phyloP scores from a whole-genome alignment of 1,284 basidiomycete genomes.

The Rhizoctonia solani region DNA sequence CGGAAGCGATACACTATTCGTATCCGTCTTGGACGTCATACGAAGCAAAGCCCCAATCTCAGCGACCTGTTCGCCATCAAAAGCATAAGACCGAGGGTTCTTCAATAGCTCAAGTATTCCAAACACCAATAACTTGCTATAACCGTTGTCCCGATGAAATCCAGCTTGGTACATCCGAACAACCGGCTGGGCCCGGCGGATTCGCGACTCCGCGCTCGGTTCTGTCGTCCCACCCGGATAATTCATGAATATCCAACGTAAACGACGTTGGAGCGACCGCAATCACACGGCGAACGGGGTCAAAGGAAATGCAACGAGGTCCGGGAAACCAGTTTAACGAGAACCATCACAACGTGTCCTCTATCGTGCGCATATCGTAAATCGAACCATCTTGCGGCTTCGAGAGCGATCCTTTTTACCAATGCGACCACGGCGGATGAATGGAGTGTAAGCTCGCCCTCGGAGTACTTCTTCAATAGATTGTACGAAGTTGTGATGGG shows the following conservation, averaged over 20 bases:
- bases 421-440: neutral
- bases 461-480: neutral
- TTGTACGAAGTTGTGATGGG: neutral
- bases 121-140: neutral
- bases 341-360: neutral
- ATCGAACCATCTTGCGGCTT: neutral
- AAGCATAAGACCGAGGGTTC: neutral
- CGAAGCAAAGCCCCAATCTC: neutral
- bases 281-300: neutral
- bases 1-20: neutral
- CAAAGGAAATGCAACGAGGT: neutral
- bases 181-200: neutral
- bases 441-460: neutral
- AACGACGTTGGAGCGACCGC: neutral
- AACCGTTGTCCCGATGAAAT: neutral
- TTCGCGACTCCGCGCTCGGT: neutral
- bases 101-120: conserved; percentile 7
- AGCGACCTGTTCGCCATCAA: neutral
- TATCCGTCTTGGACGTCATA: neutral
- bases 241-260: neutral
- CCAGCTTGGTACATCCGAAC: neutral
- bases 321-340: neutral
- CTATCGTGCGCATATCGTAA: neutral
- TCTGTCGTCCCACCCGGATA: neutral
- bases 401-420: neutral